Percentiles rank a stretch among this genome's conserved stretches.
These are phyloP conservation scores for Earliella scabrosa DNA, from an alignment of 1,284 basidiomycete genomes.

Conservation along the genomic window DNA sequence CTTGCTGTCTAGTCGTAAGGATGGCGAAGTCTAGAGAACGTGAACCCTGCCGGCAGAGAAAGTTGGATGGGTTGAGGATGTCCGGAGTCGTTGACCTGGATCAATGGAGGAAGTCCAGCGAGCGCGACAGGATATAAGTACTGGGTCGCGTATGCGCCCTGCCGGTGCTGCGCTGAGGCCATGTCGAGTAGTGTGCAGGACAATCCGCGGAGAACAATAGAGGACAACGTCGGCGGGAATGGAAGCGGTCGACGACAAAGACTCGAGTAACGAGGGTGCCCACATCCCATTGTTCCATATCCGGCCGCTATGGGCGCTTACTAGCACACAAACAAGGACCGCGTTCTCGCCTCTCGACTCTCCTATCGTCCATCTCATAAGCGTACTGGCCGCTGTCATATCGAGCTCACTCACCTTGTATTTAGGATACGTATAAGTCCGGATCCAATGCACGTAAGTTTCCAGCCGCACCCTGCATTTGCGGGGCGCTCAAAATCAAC, in stretches of 20 bases:
- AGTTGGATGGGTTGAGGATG: constrained; percentile 11
- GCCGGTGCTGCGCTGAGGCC: constrained; percentile 2
- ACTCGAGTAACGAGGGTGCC: constrained; percentile 18
- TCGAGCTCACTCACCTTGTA: too few species aligned
- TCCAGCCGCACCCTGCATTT: too few species aligned
- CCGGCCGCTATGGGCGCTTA: constrained; percentile 5
- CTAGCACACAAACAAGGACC: constrained; percentile 1
- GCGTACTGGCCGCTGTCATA: not conserved
- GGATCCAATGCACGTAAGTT: too few species aligned
- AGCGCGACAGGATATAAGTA: constrained; percentile 16
- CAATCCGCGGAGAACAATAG: constrained; percentile 25
- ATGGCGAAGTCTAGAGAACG: constrained; percentile 19
- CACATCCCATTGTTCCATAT: constrained; percentile 19
- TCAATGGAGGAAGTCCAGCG: constrained; percentile 13
- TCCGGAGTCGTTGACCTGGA: constrained; percentile 9
- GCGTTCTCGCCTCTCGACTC: not conserved
- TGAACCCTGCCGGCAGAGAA: constrained; percentile 29
- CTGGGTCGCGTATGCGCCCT: constrained; percentile 4
- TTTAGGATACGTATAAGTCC: too few species aligned
- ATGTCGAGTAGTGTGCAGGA: constrained; percentile 8
- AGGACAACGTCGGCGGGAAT: constrained; percentile 14
- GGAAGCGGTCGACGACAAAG: constrained; percentile 22
- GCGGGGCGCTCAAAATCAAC: too few species aligned
- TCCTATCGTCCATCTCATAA: not conserved
- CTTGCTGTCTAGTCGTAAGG: constrained; percentile 2